Percentiles rank a stretch among this genome's conserved stretches.
Conservation (phyloP, 345 rosid species). For the Gossypium anomalum region DNA sequence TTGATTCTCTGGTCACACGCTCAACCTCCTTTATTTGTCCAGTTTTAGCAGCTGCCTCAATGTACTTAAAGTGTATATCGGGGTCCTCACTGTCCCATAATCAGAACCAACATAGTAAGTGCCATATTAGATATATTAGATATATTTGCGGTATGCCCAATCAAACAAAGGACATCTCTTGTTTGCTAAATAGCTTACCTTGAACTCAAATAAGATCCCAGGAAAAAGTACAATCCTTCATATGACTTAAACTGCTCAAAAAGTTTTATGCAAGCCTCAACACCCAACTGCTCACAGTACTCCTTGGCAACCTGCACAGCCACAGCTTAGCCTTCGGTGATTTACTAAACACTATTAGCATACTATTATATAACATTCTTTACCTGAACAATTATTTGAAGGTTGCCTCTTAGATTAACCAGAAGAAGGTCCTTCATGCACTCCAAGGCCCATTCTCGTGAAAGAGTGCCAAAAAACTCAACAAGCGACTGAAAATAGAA, state of each 20-base stretch:
- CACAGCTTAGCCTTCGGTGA: conserved; percentile 18
- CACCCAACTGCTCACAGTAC: conserved; percentile 95
- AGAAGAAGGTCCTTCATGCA: conserved; percentile 98
- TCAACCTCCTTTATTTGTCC: conserved; percentile 97
- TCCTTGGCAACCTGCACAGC: conserved; percentile 86
- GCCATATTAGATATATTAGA: background rate
- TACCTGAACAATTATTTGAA: conserved; percentile 98
- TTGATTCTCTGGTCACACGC: conserved; percentile 97
- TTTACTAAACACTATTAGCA: conserved; percentile 11
- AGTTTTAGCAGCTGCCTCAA: conserved; percentile 96
- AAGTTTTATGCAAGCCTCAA: conserved; percentile 87
- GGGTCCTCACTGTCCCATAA: conserved; percentile 84
- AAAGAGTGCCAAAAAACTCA: conserved; percentile 96
- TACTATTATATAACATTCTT: conserved; percentile 14
- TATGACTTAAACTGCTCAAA: conserved; percentile 98
- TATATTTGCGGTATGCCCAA: background rate
- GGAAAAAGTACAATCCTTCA: conserved; percentile 95
- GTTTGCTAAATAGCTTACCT: conserved; percentile 44
- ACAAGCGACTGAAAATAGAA: conserved; percentile 71
- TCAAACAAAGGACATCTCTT: conserved; percentile 10
- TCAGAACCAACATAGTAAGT: background rate
- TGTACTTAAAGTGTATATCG: conserved; percentile 94
- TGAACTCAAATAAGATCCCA: conserved; percentile 94
- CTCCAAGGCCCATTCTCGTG: conserved; percentile 98
- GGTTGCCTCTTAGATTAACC: conserved; percentile 90